Base-by-base conservation (phyloP, 1,139 yeast species). In the Taphrina wiesneri region DNA sequence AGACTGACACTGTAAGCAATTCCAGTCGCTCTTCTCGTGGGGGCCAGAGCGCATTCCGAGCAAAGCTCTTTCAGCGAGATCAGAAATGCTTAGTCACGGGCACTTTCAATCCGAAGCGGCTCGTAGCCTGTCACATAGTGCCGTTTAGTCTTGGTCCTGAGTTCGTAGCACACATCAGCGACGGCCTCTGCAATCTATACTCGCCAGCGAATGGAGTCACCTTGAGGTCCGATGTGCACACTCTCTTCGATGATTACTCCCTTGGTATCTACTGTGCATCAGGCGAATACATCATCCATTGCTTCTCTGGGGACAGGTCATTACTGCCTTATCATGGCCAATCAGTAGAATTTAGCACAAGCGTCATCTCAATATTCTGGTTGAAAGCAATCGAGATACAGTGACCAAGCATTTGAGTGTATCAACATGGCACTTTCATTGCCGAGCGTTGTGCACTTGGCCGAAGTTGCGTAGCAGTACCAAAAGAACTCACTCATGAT, bases 171-270 rank as follows among this genome's bases (percentile, higher is more conserved):
- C 53, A 49, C 1, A 17, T 49, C 1, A 49, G 53, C 26, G 1
- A 26, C 11, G 53, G 53, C 15, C 36, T 26, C 11, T 49, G 53
- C 53, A 19, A 26, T 19, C n/a, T 30, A 19, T 49, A 49, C n/a
- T 25, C 53, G 19, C 53, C 53, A 11, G 34, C 53, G 1, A 49
- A 49, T 49, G 53, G 53, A 6, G 5, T 49, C 1, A 49, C 53
- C 25, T 17, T 49, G 17, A 49, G 53, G 11, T 25, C 36, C 7
- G 53, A 49, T 30, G 23, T 9, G 11, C 53, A 49, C 26, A 26
- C 36, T 11, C 36, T 26, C 13, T 49, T 49, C 26, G 53, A 49
- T 23, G n/a, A 49, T 17, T 49, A 49, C 36, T 1, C 1, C 11
- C 11, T 49, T 11, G 53, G 53, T 6, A 49, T 49, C 36, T 49